Evolutionary conservation across 139 green algal genomes (phyloP).

Genomic region (Axilococcus clingmanii): DNA sequence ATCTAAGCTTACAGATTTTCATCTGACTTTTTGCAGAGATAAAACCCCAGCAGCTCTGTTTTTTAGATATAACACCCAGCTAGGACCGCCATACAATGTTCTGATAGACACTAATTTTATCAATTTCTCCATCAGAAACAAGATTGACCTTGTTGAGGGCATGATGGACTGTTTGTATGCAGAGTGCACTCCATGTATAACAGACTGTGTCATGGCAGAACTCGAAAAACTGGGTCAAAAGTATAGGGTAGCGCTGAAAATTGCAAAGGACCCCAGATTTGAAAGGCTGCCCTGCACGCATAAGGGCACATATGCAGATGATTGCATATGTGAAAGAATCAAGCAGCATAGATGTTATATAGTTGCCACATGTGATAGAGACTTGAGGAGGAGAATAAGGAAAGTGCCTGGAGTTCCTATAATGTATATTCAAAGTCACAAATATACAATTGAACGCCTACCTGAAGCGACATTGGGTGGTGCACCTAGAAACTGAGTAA

Average conservation of each 20-base stretch:
- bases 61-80: slow-evolving; percentile 96
- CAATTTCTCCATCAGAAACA: slow-evolving; percentile 99
- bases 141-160: slow-evolving; percentile 87
- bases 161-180: slow-evolving; percentile 99
- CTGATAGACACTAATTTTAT: slow-evolving; percentile 99
- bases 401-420: slow-evolving; percentile 56
- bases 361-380: slow-evolving; percentile 95
- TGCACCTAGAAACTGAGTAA: slow-evolving; percentile 51
- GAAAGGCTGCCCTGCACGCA: slow-evolving; percentile 90
- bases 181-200: slow-evolving; percentile 95
- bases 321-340: slow-evolving; percentile 93
- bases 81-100: slow-evolving; percentile 93
- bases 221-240: slow-evolving; percentile 97
- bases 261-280: slow-evolving; percentile 89
- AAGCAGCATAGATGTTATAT: slow-evolving; percentile 97
- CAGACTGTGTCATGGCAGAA: slow-evolving; percentile 97
- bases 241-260: slow-evolving; percentile 95
- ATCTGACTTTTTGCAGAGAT: slow-evolving; percentile 42
- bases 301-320: slow-evolving; percentile 96
- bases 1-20: not conserved
- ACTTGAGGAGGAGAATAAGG: slow-evolving; percentile 85
- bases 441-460: slow-evolving; percentile 93
- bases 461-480: slow-evolving; percentile 95
- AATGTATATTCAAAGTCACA: slow-evolving; percentile 74
- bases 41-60: slow-evolving; percentile 86